phyloP scores from a whole-genome alignment of 345 rosid genomes.

The Litchi chinensis region DNA sequence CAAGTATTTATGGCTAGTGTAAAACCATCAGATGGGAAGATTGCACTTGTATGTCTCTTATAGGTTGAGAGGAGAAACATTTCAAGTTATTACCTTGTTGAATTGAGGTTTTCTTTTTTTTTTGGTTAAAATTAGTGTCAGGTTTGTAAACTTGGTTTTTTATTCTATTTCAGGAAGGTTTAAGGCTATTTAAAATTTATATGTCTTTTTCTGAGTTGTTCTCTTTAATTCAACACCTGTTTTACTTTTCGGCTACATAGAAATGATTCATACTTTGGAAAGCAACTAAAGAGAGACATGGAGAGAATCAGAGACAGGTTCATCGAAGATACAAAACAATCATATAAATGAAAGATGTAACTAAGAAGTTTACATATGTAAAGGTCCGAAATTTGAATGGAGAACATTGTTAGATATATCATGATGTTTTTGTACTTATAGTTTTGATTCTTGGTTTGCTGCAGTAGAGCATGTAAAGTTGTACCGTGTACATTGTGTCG shows the following conservation, averaged over 20 bases:
- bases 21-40: neutral
- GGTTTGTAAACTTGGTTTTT: neutral
- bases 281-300: neutral
- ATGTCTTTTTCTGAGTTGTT: neutral
- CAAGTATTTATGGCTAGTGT: neutral
- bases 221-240: neutral
- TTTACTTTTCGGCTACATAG: neutral
- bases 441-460: neutral
- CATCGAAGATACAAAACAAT: neutral
- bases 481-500: neutral
- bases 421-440: neutral
- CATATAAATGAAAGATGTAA: neutral
- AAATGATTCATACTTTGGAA: neutral
- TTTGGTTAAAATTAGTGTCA: neutral
- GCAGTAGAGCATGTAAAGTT: neutral
- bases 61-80: neutral
- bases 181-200: neutral
- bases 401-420: neutral
- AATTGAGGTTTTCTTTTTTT: neutral
- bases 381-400: neutral
- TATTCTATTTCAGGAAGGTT: neutral
- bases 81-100: neutral
- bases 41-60: conserved; percentile 2
- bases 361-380: neutral
- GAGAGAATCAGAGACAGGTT: neutral